Evolutionary conservation across 768 basidiomycete species (phyloP).

Genomic region (Pisolithus marmoratus): DNA sequence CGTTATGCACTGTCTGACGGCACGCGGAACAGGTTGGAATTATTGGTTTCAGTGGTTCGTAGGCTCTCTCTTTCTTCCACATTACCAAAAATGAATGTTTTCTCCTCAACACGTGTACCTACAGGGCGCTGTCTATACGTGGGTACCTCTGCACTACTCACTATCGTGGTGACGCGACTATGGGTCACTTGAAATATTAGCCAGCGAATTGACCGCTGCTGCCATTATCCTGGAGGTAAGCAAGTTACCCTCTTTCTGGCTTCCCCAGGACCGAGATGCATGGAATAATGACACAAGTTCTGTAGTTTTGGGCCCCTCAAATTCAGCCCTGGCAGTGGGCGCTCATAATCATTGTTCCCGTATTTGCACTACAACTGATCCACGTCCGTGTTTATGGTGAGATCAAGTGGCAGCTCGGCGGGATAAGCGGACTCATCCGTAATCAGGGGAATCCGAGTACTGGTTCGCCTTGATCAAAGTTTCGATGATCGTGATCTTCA

Average conservation of each 20-base stretch:
- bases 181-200: conserved; percentile 25
- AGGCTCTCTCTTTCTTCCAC: conserved; percentile 1
- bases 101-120: neutral
- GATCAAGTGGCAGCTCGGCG: conserved; percentile 5
- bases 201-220: conserved; percentile 55
- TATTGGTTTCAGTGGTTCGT: conserved; percentile 49
- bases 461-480: conserved; percentile 66
- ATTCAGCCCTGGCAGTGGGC: conserved; percentile 53
- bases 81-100: conserved; percentile 15
- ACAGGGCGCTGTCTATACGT: conserved; percentile 37
- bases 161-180: neutral
- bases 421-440: neutral
- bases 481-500: conserved; percentile 54
- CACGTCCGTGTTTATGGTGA: conserved; percentile 52
- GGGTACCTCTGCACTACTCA: conserved; percentile 8
- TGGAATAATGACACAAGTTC: neutral
- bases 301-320: conserved; percentile 40
- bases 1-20: neutral
- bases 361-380: conserved; percentile 49
- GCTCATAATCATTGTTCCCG: conserved; percentile 46
- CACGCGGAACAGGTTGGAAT: conserved; percentile 41
- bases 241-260: neutral
- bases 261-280: neutral
- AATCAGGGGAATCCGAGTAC: conserved; percentile 52
- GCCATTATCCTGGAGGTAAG: conserved; percentile 44